Base-by-base conservation (phyloP, 352 stramenopile species). In the Pythium biforme region DNA sequence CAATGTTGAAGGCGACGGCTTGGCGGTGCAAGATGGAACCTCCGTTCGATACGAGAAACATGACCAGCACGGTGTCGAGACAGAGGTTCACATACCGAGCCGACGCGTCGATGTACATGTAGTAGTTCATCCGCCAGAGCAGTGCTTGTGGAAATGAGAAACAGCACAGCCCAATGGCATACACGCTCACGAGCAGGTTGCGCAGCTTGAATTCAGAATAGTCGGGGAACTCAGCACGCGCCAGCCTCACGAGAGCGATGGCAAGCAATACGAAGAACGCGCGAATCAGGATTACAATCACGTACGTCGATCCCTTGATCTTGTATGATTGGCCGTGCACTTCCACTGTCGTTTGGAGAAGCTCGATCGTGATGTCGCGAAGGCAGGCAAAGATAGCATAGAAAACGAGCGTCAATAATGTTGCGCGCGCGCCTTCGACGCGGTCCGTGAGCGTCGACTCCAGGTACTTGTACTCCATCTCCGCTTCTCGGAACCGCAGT, bases 41-140 rank as follows among this genome's bases (percentile, higher is more conserved):
- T 15, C 86, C 86, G 27, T 92, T 93, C 3, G 86, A 95, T 3
- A 91, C 86, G 20, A 92, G 69, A 53, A 95, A 92, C 84, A 95
- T 95, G 9, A 80, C 73, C 8, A 95, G 62, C 47, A 95, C 86
- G 0, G 76, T 81, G 53, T 92, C 83, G 10, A 95, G 69, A 43
- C 83, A 95, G 59, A 95, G 55, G 31, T 95, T 86, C 27, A 89
- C 76, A 56, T 93, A 92, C 19, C 80, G 67, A 25, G 80, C 60
- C 2, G 81, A 90, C 1, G 80, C 84, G 52, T 89, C 81, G 25
- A 90, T 70, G 19, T 80, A 70, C 49, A 81, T 62, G 14, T 75
- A 50, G 39, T 75, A 90, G 58, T 87, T 87, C 11, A 88, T 51
- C 22, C 73, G 57, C 83, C 83, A 92, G 4, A 92, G 66, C 6